Evolutionary conservation across 2,329 filamentous ascomycete genomes (phyloP), one percentile per base, ranked within the genome.

Genomic region (Hypoxylon sp.): DNA sequence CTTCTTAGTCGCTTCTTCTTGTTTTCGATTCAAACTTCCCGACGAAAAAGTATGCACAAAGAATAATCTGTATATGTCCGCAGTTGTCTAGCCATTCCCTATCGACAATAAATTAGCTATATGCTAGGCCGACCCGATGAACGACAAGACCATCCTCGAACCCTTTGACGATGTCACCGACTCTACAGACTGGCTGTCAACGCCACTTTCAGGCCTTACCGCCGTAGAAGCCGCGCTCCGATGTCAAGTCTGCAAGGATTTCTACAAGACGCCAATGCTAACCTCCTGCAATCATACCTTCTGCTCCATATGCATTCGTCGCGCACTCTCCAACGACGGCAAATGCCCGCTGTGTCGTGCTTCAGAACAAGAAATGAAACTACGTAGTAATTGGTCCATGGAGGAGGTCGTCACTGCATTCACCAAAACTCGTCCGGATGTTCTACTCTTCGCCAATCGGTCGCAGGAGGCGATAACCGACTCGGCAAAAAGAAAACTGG

Each of bases 161-260:
- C 23, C 60, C 70, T 73, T 78, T 50, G 75, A 78, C 67, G 81
- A 84, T 66, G 82, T 95, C 45, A 81, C 91, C 53, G 93, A 96
- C 80, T 90, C 92, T n/a, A 94, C 93, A 58, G 93, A 97, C 82
- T 97, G 93, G 93, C 84, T 94, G 5, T 75, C 83, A 10, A 97
- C 93, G 11, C 86, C 89, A 1, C 83, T 97, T 1, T 81, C 88
- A 14, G 82, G 83, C 13, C 86, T 97, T 60, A 84, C 89, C 51
- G 82, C 87, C 13, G 88, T 99, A 69, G 96, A 99, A 76, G 90
- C 91, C 66, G 90, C 94, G 2, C 85, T 99, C 19, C 93, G 96
- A 74, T 99, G 96, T 81, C 93, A 98, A 80, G 92, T 99, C 66
- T 99, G 96, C 87, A 98, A 98, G 79, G 97, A 99, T 79, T 97